A percentile compares a stretch with the other conserved stretches of the same genome.
phyloP scores from a whole-genome alignment of 306 rosid species.

The Casuarina equisetifolia region DNA sequence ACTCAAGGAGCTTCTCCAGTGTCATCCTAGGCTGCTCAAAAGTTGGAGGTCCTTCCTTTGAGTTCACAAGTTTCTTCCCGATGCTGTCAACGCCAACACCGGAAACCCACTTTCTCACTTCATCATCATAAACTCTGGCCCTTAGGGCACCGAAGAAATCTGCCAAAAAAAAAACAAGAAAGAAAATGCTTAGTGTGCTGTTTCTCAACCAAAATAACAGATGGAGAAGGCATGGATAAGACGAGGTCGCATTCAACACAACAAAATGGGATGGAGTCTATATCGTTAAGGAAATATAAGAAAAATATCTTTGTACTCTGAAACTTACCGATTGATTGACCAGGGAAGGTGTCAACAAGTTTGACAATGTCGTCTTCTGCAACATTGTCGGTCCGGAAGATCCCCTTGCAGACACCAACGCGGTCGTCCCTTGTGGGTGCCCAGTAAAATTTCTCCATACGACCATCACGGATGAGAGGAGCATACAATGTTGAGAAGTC shows the following conservation, averaged over 20 bases:
- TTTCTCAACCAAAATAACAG: too few species aligned
- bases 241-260: too few species aligned
- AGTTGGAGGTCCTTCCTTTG: conserved; percentile 70
- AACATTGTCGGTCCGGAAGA: conserved; percentile 68
- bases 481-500: conserved; percentile 96
- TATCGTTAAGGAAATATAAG: neutral
- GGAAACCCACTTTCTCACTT: conserved; percentile 66
- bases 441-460: conserved; percentile 99
- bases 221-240: too few species aligned
- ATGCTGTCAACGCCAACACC: conserved; percentile 46
- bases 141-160: conserved; percentile 81
- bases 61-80: conserved; percentile 75
- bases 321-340: conserved; percentile 84
- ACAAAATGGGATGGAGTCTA: too few species aligned
- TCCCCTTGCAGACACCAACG: conserved; percentile 83
- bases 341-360: conserved; percentile 94
- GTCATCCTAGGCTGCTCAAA: conserved; percentile 70
- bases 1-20: conserved; percentile 53
- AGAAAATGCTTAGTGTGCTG: too few species aligned
- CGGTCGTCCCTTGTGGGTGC: conserved; percentile 92
- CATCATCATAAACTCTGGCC: conserved; percentile 74
- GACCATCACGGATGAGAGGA: conserved; percentile 98
- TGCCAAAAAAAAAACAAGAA: conserved; percentile 14
- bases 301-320: neutral
- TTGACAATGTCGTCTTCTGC: conserved; percentile 47